These are phyloP conservation scores for Ephemerocybe angulata DNA, from an alignment of 768 basidiomycete genomes.

Conservation along the genomic window DNA sequence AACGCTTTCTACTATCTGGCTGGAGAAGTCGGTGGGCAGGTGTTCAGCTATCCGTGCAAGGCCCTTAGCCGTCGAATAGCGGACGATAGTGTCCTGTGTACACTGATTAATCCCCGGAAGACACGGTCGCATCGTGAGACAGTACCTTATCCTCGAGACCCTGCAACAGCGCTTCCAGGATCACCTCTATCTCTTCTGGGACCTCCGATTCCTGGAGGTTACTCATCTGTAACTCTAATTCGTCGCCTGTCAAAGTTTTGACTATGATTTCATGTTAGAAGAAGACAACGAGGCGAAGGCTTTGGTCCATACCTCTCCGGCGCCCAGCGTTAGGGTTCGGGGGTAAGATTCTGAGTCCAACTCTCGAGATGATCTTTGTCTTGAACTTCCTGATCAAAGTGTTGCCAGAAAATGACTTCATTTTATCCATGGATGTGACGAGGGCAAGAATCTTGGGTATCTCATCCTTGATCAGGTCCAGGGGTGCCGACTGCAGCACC, in stretches of 20 bases:
- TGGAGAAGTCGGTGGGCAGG: conserved; percentile 68
- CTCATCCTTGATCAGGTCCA: conserved; percentile 46
- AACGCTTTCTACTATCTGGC: conserved; percentile 80
- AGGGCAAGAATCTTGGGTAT: conserved; percentile 44
- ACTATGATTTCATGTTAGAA: background rate
- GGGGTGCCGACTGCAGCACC: conserved; percentile 60
- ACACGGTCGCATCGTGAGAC: too few relatives aligned
- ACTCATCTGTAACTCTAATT: background rate
- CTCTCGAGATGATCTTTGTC: conserved; percentile 63
- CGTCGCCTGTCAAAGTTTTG: conserved; percentile 22
- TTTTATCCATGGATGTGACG: conserved; percentile 38
- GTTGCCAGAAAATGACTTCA: conserved; percentile 44
- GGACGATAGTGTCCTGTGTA: conserved; percentile 84
- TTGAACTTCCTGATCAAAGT: conserved; percentile 67
- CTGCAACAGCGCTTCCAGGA: conserved; percentile 69
- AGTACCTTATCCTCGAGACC: conserved; percentile 77
- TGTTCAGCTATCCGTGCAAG: conserved; percentile 80
- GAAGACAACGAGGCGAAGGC: background rate
- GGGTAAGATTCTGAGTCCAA: conserved; percentile 62
- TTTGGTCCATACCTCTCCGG: conserved; percentile 36
- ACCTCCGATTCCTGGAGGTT: conserved; percentile 51
- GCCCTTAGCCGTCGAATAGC: conserved; percentile 93
- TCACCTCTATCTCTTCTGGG: conserved; percentile 72
- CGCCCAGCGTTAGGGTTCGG: conserved; percentile 32
- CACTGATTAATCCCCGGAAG: background rate